phyloP scores from a whole-genome alignment of 1,139 yeast genomes.

The Candida sanyaensis region DNA sequence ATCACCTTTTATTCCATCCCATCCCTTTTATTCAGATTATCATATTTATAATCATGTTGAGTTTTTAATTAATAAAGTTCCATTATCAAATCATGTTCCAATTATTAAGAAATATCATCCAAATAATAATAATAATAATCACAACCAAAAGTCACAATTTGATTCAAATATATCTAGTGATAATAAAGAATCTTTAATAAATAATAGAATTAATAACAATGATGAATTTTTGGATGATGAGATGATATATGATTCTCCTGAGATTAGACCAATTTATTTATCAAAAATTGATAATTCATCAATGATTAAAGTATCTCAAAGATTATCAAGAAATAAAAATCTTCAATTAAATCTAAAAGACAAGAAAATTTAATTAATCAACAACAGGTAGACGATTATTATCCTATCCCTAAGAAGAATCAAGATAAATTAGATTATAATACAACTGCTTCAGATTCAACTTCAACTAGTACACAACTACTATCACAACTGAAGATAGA shows the following conservation, averaged over 20 bases:
- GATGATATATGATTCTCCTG: constrained; percentile 9
- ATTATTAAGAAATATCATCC: constrained; percentile 1
- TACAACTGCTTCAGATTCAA: too few relatives aligned
- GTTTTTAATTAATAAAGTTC: constrained; percentile 5
- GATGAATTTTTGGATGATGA: constrained; percentile 3
- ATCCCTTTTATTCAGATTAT: too few relatives aligned
- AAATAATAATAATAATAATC: not conserved
- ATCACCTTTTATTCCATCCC: too few relatives aligned
- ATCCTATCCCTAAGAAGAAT: too few relatives aligned
- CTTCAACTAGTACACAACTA: too few relatives aligned
- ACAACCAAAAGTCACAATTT: not conserved
- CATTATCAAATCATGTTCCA: constrained; percentile 10
- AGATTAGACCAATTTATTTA: constrained; percentile 1
- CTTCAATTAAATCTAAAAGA: too few relatives aligned
- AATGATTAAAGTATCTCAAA: constrained; percentile 13
- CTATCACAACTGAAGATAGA: constrained; percentile 3
- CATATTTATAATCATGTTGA: not conserved
- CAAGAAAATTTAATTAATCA: too few relatives aligned
- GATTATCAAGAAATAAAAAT: constrained; percentile 11
- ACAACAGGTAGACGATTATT: not conserved
- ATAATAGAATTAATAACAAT: not conserved
- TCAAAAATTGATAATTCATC: constrained; percentile 11
- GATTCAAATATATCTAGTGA: not conserved
- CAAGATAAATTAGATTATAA: too few relatives aligned
- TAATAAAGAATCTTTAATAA: not conserved